Evolutionary conservation across 2,329 filamentous ascomycete genomes (phyloP).

Genomic region (Fonsecaea nubica): DNA sequence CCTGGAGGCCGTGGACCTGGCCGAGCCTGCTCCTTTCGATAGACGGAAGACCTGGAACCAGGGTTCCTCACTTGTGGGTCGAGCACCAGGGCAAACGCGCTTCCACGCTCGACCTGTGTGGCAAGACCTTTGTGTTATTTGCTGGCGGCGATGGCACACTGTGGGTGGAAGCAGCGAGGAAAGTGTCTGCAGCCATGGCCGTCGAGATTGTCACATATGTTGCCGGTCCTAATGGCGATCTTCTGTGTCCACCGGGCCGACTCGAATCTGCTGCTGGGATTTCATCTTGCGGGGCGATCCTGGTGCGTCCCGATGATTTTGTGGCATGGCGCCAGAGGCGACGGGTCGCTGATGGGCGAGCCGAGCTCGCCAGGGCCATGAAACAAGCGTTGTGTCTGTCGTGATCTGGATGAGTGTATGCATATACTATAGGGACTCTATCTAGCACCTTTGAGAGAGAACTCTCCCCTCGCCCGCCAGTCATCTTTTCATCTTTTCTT

Average conservation of each 20-base stretch:
- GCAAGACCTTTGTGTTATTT: conserved; percentile 42
- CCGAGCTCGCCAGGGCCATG: conserved; percentile 15
- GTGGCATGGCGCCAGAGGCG: conserved; percentile 27
- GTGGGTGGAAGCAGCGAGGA: conserved; percentile 20
- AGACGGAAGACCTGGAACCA: conserved; percentile 43
- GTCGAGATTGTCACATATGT: not conserved
- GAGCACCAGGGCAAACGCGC: conserved; percentile 38
- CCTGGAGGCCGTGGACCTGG: conserved; percentile 42
- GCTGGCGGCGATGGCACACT: conserved; percentile 33
- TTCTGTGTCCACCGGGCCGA: conserved; percentile 25
- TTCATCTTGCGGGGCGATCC: conserved; percentile 40
- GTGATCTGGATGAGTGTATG: not conserved
- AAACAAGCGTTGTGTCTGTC: conserved; percentile 14
- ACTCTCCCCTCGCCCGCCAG: too few species aligned
- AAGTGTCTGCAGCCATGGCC: not conserved
- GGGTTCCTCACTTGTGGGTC: conserved; percentile 46
- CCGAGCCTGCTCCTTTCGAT: conserved; percentile 40
- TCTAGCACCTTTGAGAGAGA: too few species aligned
- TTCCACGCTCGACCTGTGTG: conserved; percentile 44
- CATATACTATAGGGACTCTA: too few species aligned
- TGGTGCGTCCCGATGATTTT: conserved; percentile 24
- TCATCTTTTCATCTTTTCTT: too few species aligned
- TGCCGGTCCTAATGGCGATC: conserved; percentile 20
- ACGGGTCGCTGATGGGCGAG: not conserved
- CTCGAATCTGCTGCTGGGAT: conserved; percentile 43